These are phyloP conservation scores for Vanrija sp. DNA, from an alignment of 1,284 basidiomycete species.

Conservation along the genomic window DNA sequence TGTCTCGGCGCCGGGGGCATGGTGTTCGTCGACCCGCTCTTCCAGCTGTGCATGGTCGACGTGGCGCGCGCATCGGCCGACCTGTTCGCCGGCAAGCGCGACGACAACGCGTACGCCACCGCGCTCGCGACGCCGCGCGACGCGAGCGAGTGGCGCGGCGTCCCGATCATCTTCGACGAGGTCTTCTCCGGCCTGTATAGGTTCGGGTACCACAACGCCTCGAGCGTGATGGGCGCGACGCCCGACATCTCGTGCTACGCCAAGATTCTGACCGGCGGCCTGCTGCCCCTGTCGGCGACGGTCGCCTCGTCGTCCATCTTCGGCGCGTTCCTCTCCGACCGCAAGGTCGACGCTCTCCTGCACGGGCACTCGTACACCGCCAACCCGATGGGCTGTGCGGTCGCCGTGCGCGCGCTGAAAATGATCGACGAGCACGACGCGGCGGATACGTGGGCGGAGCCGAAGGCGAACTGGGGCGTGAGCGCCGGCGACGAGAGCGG, in stretches of 20 bases:
- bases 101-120: background rate
- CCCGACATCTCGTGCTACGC: conserved; percentile 90
- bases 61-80: conserved; percentile 60
- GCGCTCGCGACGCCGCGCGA: background rate
- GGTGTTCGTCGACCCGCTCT: conserved; percentile 96
- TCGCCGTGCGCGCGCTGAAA: conserved; percentile 75
- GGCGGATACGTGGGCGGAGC: conserved; percentile 57
- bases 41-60: conserved; percentile 84
- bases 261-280: conserved; percentile 90
- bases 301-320: conserved; percentile 78
- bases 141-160: conserved; percentile 55
- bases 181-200: conserved; percentile 91
- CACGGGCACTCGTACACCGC: conserved; percentile 97
- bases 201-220: conserved; percentile 67
- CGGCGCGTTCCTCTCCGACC: conserved; percentile 66
- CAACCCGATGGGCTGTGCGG: conserved; percentile 84
- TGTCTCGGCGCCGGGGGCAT: conserved; percentile 96
- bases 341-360: conserved; percentile 77
- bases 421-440: conserved; percentile 58
- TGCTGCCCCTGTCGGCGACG: conserved; percentile 81
- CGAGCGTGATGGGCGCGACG: conserved; percentile 62
- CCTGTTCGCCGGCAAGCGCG: conserved; percentile 45
- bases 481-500: conserved; percentile 48
- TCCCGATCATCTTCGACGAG: conserved; percentile 94
- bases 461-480: conserved; percentile 57